These are phyloP conservation scores for Phytomonas sp. DNA, from an alignment of 208 protist genomes.

Conservation along the genomic window DNA sequence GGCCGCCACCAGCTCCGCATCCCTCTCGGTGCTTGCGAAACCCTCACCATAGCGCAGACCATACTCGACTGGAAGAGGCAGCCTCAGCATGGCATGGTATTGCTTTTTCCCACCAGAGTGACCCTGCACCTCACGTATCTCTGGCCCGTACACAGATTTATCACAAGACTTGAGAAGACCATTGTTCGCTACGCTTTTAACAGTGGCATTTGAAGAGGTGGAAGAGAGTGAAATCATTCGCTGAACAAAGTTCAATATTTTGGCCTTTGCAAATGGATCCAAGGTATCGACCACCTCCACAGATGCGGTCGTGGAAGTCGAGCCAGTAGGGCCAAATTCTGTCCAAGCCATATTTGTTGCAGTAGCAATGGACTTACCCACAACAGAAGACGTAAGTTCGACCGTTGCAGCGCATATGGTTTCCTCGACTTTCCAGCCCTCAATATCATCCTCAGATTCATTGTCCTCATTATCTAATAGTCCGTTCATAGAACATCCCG, in stretches of 20 bases:
- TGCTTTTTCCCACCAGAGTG: conserved; percentile 8
- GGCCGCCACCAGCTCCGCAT: conserved; percentile 64
- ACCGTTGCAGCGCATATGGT: not conserved
- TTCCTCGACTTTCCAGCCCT: not conserved
- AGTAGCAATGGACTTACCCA: conserved; percentile 7
- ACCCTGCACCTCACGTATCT: conserved; percentile 57
- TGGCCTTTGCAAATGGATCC: conserved; percentile 63
- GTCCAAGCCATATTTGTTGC: conserved; percentile 6
- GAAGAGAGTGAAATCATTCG: conserved; percentile 6
- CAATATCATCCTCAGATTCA: not conserved
- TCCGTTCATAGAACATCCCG: not conserved
- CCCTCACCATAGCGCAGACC: conserved; percentile 71
- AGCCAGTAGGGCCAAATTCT: conserved; percentile 2
- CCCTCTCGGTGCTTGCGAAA: conserved; percentile 52
- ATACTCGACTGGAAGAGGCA: conserved; percentile 63
- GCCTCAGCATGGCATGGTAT: conserved; percentile 50
- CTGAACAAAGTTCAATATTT: conserved; percentile 62
- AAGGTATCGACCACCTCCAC: conserved; percentile 36
- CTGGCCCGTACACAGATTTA: conserved; percentile 11
- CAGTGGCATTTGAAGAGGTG: not conserved
- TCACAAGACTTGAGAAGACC: not conserved
- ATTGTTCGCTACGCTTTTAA: not conserved
- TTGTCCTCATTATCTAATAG: not conserved
- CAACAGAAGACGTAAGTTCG: not conserved
- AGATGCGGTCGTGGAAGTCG: not conserved